phyloP scores from a whole-genome alignment of 768 basidiomycete species.

The Amanita muscaria region DNA sequence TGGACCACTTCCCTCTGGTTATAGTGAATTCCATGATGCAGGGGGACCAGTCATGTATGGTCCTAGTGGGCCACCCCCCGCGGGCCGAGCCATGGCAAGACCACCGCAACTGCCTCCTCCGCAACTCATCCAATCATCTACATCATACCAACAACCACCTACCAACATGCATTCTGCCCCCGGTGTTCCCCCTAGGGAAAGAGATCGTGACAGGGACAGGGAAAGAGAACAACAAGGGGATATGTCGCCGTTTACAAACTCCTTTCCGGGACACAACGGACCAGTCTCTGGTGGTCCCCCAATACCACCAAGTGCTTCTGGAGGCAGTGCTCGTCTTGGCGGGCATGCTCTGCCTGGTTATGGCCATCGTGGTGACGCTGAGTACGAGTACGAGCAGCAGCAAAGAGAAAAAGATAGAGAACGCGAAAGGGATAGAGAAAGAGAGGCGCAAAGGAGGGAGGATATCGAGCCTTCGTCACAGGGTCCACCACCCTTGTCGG shows the following conservation, averaged over 20 bases:
- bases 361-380: background rate
- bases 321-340: background rate
- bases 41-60: conserved; percentile 4
- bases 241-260: conserved; percentile 6
- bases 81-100: background rate
- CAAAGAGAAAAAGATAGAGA: background rate
- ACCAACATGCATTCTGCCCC: background rate
- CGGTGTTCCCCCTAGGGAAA: background rate
- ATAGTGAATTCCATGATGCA: conserved; percentile 3
- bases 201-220: conserved; percentile 1
- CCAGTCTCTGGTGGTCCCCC: background rate
- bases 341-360: conserved; percentile 1
- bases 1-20: background rate
- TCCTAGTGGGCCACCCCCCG: background rate
- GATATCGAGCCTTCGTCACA: conserved; percentile 10
- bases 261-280: background rate
- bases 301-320: background rate
- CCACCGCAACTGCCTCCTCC: background rate
- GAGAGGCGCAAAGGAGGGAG: background rate
- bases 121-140: conserved; percentile 1
- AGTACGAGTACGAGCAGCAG: conserved; percentile 5
- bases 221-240: conserved; percentile 3
- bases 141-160: conserved; percentile 1
- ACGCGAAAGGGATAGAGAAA: conserved; percentile 1
- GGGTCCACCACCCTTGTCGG: conserved; percentile 2